Evolutionary conservation across 441 rosid species (phyloP), one percentile per base, ranked within the genome.

Genomic region (Daphne laureola): DNA sequence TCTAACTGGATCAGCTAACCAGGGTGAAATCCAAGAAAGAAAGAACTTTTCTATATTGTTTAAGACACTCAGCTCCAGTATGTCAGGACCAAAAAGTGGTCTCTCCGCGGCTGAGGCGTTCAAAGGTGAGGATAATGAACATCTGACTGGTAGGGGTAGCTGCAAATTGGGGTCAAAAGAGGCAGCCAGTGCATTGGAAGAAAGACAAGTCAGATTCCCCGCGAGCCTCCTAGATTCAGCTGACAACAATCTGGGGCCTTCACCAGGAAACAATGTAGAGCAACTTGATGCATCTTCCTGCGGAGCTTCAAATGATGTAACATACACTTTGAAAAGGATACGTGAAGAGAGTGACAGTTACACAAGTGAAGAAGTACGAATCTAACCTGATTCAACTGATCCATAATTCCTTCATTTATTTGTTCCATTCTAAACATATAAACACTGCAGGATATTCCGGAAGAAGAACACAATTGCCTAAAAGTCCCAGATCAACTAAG

Each of bases 281-380:
- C 73, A 58, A 46, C 51, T 44, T 15, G 72, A 46, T 46, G 44
- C 67, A 31, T 54, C 76, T 25, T 53, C 86, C 4, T 57, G 50
- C 1, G 71, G 63, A 55, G 76, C 74, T 66, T 80, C 86, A 35
- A 75, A 77, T 58, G 66, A 66, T 58, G 55, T 57, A 9, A 36
- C 40, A 0, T 57, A 48, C 57, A 46, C 57, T 59, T 49, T 58
- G 25, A 68, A 63, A 57, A 75, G 53, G 46, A 66, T 44, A 49
- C 46, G 61, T 46, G 67, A 73, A 43, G 71, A 76, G 31, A 58
- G 46, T 4, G 73, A 60, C 17, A 57, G 3, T 8, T 64, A 48
- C 9, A 52, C 43, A 2, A 69, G 76, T 63, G 78, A 78, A 26
- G 93, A 82, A 72, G 25, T 46, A 78, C 59, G 38, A 16, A 63